Evolutionary conservation across 1,139 yeast species (phyloP), one percentile per base, ranked within the genome.

Genomic region (Candida gigantensis): DNA sequence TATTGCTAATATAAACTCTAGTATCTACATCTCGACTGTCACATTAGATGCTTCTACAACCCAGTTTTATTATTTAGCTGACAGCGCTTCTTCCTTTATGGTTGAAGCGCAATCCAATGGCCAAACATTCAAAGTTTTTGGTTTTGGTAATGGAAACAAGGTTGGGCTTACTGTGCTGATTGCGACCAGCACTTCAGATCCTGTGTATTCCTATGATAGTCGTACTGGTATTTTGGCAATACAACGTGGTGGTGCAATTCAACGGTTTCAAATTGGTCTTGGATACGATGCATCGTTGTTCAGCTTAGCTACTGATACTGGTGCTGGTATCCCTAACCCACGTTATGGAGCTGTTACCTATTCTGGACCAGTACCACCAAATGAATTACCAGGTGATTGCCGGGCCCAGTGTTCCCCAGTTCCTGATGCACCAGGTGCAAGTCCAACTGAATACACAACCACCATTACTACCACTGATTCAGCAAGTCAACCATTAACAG

Each of bases 151-250:
- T 35, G 58, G 62, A 5, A 61, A 62, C 35, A 34, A 39, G 9
- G 47, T 62, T 32, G 58, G 55, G 29, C 29, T 58, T 16, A 44
- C 40, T 30, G 13, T 43, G 14, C 36, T 57, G 8, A 40, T 57
- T 24, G 30, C 49, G 3, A 7, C 6, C 41, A 8, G 26, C 6
- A n/a, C 23, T 20, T 20, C n/a, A n/a, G n/a, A 20, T 20, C 8
- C 27, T 9, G n/a, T n/a, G n/a, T n/a, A n/a, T n/a, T n/a, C n/a
- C n/a, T 56, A 58, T 32, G 34, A 42, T 27, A 24, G 50, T 5
- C 18, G 10, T 4, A 46, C 57, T 3, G 64, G 64, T 35, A 42
- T 57, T n/a, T 53, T 57, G 44, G 49, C 55, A 7, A 41, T 57
- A 25, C 12, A 27, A 17, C 30, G 41, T 30, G 14, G 14, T 23